Conservation (phyloP, 371 early-diverging fungal genomes). For the Rhizopus delemar region DNA sequence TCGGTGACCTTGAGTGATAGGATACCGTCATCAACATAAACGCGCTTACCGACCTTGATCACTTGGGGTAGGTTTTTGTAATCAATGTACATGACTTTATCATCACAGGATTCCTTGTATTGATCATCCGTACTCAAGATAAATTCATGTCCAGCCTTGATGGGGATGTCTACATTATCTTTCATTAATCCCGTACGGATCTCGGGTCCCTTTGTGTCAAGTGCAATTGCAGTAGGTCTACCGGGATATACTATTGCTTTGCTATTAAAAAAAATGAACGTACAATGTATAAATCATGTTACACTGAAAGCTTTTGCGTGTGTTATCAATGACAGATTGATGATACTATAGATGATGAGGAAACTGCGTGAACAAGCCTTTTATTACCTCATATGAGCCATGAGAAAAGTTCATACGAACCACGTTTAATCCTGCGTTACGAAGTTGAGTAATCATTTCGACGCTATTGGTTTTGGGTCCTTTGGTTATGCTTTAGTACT, state of each 20-base stretch:
- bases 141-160: constrained; percentile 79
- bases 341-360: constrained; percentile 66
- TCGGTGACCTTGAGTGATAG: constrained; percentile 81
- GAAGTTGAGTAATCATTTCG: constrained; percentile 83
- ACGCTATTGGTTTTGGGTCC: constrained; percentile 86
- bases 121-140: constrained; percentile 79
- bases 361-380: neutral
- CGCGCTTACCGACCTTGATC: constrained; percentile 77
- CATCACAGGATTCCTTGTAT: constrained; percentile 67
- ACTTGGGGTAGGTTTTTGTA: constrained; percentile 86
- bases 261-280: neutral
- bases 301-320: constrained; percentile 59
- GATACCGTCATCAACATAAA: constrained; percentile 89
- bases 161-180: constrained; percentile 65
- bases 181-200: constrained; percentile 82
- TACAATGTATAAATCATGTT: constrained; percentile 13
- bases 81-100: constrained; percentile 80
- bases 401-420: constrained; percentile 95
- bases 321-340: constrained; percentile 80
- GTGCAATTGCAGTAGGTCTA: constrained; percentile 81
- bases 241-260: constrained; percentile 53
- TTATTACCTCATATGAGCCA: constrained; percentile 82
- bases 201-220: constrained; percentile 90
- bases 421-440: constrained; percentile 95
- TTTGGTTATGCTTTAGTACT: constrained; percentile 13